Base-by-base conservation (phyloP, 192 early-diverging fungal species). In the Coemansia sp. region DNA sequence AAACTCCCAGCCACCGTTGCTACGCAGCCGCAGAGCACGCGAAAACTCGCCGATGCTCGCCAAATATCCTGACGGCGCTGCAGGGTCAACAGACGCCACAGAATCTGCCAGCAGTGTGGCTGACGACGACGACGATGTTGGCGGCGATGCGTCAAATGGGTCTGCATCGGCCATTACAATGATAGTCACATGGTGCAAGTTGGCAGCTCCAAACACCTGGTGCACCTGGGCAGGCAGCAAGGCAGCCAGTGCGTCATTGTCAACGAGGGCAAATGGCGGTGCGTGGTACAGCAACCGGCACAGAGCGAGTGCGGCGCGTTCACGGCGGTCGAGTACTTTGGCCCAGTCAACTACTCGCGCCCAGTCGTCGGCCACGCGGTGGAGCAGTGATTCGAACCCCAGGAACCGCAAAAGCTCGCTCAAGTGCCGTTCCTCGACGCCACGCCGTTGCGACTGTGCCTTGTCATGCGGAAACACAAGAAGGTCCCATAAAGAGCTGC, bases 391-490 rank as follows among this genome's bases (percentile, higher is more conserved):
- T n/a, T 55, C 74, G 58, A 71, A 71, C 16, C 61, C 70, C 69
- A 78, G 51, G 20, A 48, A 61, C 43, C 52, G 47, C 49, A 78
- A 62, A 10, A 78, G 20, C 49, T 70, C 66, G 1, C 47, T 54
- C 63, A 78, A 55, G 27, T 78, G 63, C 11, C 61, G 70, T 57
- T 78, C 76, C 20, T 58, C 57, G 10, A 78, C 48, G 37, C 71
- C 71, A 23, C 71, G 71, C 29, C 61, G 50, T 8, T 68, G 37
- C 52, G 71, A 73, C 67, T 64, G 62, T 10, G 63, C 35, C 50
- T 78, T 78, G 67, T 69, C 76, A 61, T 78, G 71, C 26, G 76
- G 76, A 18, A 78, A 78, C 0, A 78, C 65, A 47, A 78, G 45
- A 56, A 65, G 52, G 27, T 78, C 76, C 76, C 76, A 78, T 43